Conservation (phyloP, 139 green algal genomes). For the Coelastrella sp. region DNA sequence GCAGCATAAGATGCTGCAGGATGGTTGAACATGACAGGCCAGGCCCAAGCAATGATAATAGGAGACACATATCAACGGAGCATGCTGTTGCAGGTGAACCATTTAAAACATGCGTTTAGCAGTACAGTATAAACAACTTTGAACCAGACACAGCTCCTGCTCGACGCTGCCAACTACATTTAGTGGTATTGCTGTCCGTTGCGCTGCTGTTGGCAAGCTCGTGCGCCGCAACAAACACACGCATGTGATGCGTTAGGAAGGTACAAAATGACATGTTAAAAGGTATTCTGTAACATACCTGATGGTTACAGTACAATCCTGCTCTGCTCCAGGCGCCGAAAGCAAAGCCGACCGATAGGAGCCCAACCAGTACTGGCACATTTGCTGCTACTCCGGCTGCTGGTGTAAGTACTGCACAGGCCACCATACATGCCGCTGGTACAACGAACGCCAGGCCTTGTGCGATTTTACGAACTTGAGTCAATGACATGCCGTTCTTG, state of each 20-base stretch:
- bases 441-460: slow-evolving; percentile 94
- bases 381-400: slow-evolving; percentile 22
- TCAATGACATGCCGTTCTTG: slow-evolving; percentile 75
- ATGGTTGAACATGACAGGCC: neutral
- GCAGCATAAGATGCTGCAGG: neutral
- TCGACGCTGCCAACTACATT: no score
- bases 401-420: slow-evolving; percentile 67
- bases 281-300: slow-evolving; percentile 41
- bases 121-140: no score
- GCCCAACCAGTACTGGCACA: slow-evolving; percentile 62
- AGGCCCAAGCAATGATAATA: no score
- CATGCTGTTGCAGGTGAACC: slow-evolving; percentile 3
- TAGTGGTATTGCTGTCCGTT: no score
- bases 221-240: neutral
- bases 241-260: neutral
- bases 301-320: slow-evolving; percentile 98
- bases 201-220: no score
- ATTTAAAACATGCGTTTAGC: no score
- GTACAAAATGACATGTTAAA: neutral
- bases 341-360: slow-evolving; percentile 86
- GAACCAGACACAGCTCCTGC: no score
- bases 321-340: slow-evolving; percentile 86
- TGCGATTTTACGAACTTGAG: slow-evolving; percentile 86
- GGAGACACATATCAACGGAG: no score
- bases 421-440: slow-evolving; percentile 87